These are phyloP conservation scores for Stropharia rugosoannulata DNA, from an alignment of 768 basidiomycete genomes.

Conservation along the genomic window DNA sequence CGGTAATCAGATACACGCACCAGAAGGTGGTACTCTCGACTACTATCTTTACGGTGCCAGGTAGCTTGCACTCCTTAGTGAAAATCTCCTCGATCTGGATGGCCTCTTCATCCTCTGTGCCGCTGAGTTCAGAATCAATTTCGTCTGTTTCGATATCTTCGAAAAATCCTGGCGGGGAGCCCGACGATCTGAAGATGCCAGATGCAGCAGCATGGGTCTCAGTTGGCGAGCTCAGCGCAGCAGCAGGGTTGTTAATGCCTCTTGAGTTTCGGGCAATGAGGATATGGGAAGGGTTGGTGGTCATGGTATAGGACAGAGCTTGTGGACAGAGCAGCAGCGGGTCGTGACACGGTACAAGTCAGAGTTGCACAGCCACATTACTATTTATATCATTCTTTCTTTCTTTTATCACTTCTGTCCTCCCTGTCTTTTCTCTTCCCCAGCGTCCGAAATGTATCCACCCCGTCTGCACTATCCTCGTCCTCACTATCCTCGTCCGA, in stretches of 20 bases:
- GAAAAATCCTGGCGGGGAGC: conserved; percentile 77
- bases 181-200: conserved; percentile 80
- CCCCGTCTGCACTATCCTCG: conserved; percentile 19
- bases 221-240: conserved; percentile 79
- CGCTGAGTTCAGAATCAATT: conserved; percentile 64
- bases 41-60: conserved; percentile 88
- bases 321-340: no score
- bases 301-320: conserved; percentile 34
- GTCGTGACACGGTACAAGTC: no score
- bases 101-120: conserved; percentile 63
- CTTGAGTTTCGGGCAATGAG: conserved; percentile 87
- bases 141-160: conserved; percentile 76
- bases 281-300: conserved; percentile 82
- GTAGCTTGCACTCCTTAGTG: conserved; percentile 60
- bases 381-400: conserved; percentile 16
- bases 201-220: conserved; percentile 88
- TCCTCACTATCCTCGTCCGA: conserved; percentile 19
- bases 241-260: conserved; percentile 72
- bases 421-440: conserved; percentile 25
- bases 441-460: conserved; percentile 24
- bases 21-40: conserved; percentile 91
- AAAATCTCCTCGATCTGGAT: conserved; percentile 86
- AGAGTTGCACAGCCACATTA: conserved; percentile 22
- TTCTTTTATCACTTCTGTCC: conserved; percentile 18
- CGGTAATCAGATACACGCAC: conserved; percentile 39